Conservation (phyloP, 495 filamentous ascomycete species). For the Xylaria telfairii region DNA sequence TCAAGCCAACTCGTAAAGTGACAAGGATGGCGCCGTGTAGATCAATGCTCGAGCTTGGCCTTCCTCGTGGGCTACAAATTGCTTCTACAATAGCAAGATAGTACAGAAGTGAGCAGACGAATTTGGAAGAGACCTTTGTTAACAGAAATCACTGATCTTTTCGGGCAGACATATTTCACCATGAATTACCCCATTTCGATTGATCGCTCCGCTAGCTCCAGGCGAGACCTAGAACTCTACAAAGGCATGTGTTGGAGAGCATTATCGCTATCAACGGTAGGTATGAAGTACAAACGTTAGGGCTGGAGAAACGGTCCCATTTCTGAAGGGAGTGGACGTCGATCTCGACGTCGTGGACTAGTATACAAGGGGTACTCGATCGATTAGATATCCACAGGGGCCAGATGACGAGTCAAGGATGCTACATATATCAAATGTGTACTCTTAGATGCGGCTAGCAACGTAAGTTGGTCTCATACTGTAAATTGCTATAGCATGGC, state of each 20-base stretch:
- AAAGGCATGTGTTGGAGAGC: conserved; percentile 85
- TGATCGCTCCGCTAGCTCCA: too few relatives aligned
- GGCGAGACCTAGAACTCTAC: too few relatives aligned
- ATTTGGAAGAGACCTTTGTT: conserved; percentile 78
- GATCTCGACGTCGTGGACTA: conserved; percentile 92
- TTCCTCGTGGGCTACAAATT: conserved; percentile 90
- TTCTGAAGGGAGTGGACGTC: conserved; percentile 80
- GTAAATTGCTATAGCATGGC: conserved; percentile 11
- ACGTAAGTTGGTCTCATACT: conserved; percentile 68
- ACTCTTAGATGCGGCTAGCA: too few relatives aligned
- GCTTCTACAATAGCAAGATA: conserved; percentile 85
- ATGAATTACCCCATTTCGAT: conserved; percentile 91
- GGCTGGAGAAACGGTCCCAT: conserved; percentile 91
- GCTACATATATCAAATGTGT: conserved; percentile 94
- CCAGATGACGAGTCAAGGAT: conserved; percentile 81
- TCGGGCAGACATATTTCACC: conserved; percentile 84
- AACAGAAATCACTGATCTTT: conserved; percentile 80
- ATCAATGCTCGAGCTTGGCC: conserved; percentile 89
- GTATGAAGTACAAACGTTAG: conserved; percentile 74
- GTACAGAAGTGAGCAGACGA: conserved; percentile 80
- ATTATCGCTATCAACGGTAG: conserved; percentile 81
- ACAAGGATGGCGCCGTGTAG: conserved; percentile 96
- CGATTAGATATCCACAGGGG: conserved; percentile 47
- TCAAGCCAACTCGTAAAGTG: conserved; percentile 94
- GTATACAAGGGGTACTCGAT: conserved; percentile 98